These are phyloP conservation scores for Petasospora rhodanensis DNA, from an alignment of 1,139 yeast genomes.

Conservation along the genomic window DNA sequence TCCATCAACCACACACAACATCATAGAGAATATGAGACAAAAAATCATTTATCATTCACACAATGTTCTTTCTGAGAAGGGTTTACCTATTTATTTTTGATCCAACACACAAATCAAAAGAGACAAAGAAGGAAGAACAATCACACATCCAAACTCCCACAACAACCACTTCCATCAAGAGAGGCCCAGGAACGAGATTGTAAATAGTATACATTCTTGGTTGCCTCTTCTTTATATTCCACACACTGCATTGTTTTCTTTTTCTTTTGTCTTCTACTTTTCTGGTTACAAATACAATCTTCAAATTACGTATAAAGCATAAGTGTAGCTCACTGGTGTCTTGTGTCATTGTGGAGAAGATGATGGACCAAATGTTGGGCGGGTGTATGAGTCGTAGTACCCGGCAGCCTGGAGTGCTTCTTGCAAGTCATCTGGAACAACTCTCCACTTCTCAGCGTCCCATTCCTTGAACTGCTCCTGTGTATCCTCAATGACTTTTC, in stretches of 20 bases:
- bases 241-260: slow-evolving; percentile 15
- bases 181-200: slow-evolving; percentile 16
- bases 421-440: slow-evolving; percentile 40
- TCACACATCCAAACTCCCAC: no score
- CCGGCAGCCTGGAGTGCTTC: slow-evolving; percentile 3
- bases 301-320: no score
- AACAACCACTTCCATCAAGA: no score
- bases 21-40: slow-evolving; percentile 8
- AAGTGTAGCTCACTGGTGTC: no score
- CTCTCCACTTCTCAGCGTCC: slow-evolving; percentile 32
- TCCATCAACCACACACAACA: slow-evolving; percentile 2
- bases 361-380: no score
- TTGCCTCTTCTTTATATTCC: slow-evolving; percentile 12
- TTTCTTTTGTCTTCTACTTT: no score
- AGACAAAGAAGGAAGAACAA: slow-evolving; percentile 6
- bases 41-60: no score
- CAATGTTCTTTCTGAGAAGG: slow-evolving; percentile 8
- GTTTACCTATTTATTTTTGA: slow-evolving; percentile 11
- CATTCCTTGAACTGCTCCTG: slow-evolving; percentile 28
- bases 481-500: slow-evolving; percentile 22
- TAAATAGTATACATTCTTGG: slow-evolving; percentile 17
- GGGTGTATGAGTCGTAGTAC: no score
- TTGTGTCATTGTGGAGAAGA: not conserved
- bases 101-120: slow-evolving; percentile 3
- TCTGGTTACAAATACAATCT: no score